A percentile compares a stretch with the other conserved stretches of the same genome.
phyloP scores from a whole-genome alignment of 2,329 filamentous ascomycete species.

The Beauveria caledonica region DNA sequence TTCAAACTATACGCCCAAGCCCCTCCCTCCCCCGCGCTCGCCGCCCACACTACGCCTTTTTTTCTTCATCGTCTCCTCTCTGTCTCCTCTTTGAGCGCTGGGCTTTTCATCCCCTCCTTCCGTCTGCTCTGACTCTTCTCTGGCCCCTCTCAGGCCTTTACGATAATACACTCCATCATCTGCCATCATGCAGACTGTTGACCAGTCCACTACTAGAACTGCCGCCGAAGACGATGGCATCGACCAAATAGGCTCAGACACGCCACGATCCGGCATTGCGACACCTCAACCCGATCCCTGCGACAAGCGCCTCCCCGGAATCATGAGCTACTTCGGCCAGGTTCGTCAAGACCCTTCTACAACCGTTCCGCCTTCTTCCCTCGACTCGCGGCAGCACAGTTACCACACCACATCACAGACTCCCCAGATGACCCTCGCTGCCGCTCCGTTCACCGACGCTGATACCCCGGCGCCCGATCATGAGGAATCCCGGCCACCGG shows the following conservation, averaged over 20 bases:
- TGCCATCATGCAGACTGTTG: conserved; percentile 38
- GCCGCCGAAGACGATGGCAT: conserved; percentile 60
- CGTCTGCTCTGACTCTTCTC: conserved; percentile 11
- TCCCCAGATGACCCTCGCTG: conserved; percentile 2
- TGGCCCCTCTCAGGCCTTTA: conserved; percentile 2
- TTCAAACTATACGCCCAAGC: conserved; percentile 8
- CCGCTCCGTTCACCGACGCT: neutral
- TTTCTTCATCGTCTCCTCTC: neutral
- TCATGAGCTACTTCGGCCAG: conserved; percentile 98
- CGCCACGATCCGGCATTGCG: conserved; percentile 81
- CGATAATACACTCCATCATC: neutral
- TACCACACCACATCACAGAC: neutral
- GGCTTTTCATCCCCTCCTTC: neutral
- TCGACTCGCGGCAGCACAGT: conserved; percentile 23
- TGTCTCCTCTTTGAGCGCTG: conserved; percentile 2
- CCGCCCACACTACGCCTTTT: conserved; percentile 1
- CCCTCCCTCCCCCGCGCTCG: conserved; percentile 10
- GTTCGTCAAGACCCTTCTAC: conserved; percentile 80
- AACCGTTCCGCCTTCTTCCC: conserved; percentile 29
- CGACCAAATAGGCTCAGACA: conserved; percentile 76
- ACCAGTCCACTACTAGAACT: conserved; percentile 45
- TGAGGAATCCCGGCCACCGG: neutral
- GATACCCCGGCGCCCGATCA: neutral
- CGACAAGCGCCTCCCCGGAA: conserved; percentile 91
- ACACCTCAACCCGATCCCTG: conserved; percentile 89